phyloP scores from a whole-genome alignment of 2,329 filamentous ascomycete species.

The Leptodontidium sp. region DNA sequence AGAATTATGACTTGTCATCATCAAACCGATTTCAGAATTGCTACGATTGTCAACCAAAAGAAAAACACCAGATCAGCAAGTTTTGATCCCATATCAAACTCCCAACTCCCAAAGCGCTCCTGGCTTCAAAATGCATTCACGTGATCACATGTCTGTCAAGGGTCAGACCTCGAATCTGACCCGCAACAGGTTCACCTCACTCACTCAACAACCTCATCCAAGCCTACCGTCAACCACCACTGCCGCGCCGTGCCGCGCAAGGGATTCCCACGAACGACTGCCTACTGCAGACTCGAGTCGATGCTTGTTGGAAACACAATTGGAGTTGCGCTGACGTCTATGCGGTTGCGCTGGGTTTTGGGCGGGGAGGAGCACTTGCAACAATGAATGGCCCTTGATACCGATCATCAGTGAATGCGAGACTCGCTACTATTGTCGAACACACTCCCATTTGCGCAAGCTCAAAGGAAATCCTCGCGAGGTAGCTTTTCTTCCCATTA shows the following conservation, averaged over 20 bases:
- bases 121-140: not conserved
- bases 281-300: slow-evolving; percentile 10
- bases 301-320: slow-evolving; percentile 15
- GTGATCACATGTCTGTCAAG: not conserved
- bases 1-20: too few species aligned
- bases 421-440: not conserved
- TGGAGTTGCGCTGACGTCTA: slow-evolving; percentile 18
- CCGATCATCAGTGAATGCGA: slow-evolving; percentile 15
- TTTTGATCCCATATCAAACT: too few species aligned
- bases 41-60: too few species aligned
- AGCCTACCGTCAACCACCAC: not conserved
- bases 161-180: slow-evolving; percentile 12
- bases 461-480: not conserved
- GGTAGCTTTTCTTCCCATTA: not conserved
- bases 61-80: too few species aligned
- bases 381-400: slow-evolving; percentile 27
- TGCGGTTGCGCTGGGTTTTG: slow-evolving; percentile 23
- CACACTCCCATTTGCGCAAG: not conserved
- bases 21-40: too few species aligned
- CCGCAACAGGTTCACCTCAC: slow-evolving; percentile 2
- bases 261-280: slow-evolving; percentile 1
- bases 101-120: not conserved
- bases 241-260: slow-evolving; percentile 5
- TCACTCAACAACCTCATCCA: slow-evolving; percentile 1
- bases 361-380: slow-evolving; percentile 22